Percentiles rank a stretch among this genome's conserved stretches.
These are phyloP conservation scores for Neurospora sp. DNA, from an alignment of 495 filamentous ascomycete genomes.

Conservation along the genomic window DNA sequence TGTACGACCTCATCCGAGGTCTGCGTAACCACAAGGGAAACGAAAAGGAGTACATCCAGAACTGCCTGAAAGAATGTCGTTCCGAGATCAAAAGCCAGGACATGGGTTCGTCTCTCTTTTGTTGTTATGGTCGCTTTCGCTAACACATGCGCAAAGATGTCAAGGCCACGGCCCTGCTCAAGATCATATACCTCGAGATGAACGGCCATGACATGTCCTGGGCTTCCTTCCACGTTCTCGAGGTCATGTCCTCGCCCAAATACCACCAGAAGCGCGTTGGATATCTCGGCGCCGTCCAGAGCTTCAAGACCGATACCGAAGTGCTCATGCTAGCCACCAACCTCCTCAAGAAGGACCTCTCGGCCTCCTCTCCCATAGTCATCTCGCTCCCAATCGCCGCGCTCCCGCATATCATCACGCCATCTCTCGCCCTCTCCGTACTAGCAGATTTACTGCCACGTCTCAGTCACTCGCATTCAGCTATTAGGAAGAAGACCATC, in stretches of 20 bases:
- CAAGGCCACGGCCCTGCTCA: conserved; percentile 90
- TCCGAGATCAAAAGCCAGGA: conserved; percentile 81
- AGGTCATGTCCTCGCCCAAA: conserved; percentile 94
- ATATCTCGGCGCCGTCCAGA: conserved; percentile 94
- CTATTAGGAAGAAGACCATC: conserved; percentile 88
- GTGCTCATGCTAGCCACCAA: conserved; percentile 97
- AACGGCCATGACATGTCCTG: conserved; percentile 99
- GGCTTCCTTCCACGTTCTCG: conserved; percentile 95
- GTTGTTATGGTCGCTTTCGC: neutral
- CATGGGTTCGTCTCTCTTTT: conserved; percentile 52
- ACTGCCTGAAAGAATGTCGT: conserved; percentile 87
- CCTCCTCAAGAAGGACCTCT: conserved; percentile 92
- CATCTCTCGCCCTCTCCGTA: conserved; percentile 79
- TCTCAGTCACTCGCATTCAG: conserved; percentile 70
- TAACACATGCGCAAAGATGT: conserved; percentile 49
- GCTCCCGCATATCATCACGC: conserved; percentile 83
- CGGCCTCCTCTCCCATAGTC: conserved; percentile 57
- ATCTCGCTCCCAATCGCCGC: conserved; percentile 79
- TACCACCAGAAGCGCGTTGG: conserved; percentile 91
- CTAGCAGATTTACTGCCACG: conserved; percentile 78
- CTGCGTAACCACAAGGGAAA: conserved; percentile 86
- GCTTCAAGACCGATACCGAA: conserved; percentile 89
- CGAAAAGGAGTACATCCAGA: conserved; percentile 88
- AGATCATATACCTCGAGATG: conserved; percentile 97
- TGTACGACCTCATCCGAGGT: conserved; percentile 97